Percentiles rank a stretch among this genome's conserved stretches.
phyloP scores from a whole-genome alignment of 306 rosid species.

The Senna tora region DNA sequence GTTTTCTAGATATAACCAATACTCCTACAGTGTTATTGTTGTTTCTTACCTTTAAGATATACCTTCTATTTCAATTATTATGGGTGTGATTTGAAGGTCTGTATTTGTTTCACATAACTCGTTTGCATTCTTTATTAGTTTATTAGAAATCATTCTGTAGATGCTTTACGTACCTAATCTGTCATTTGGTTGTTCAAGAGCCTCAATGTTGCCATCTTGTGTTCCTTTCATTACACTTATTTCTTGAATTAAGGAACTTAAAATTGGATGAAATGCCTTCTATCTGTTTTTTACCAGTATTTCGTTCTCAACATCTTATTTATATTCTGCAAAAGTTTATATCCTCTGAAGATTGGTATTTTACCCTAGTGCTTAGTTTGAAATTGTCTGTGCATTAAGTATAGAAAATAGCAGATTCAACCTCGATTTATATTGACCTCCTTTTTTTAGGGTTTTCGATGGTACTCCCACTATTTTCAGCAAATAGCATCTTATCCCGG shows the following conservation, averaged over 20 bases:
- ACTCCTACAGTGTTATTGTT: neutral
- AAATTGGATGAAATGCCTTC: neutral
- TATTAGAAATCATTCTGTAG: neutral
- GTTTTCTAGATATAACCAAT: neutral
- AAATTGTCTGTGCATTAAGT: too few species aligned
- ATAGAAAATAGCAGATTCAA: constrained; percentile 32
- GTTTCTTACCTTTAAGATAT: neutral
- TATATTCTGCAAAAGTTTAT: neutral
- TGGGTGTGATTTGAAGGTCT: constrained; percentile 15
- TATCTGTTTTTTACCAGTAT: neutral
- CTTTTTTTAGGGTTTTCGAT: constrained; percentile 71
- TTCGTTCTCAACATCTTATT: neutral
- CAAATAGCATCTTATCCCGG: constrained; percentile 72
- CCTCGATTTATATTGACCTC: constrained; percentile 31
- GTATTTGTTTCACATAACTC: constrained; percentile 23
- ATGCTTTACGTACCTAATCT: neutral
- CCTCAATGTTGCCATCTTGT: neutral
- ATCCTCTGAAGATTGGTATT: neutral
- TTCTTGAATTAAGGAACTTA: neutral
- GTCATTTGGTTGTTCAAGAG: constrained; percentile 27
- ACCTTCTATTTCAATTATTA: constrained; percentile 3
- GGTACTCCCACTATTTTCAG: constrained; percentile 81
- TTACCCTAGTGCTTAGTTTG: too few species aligned
- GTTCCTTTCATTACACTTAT: neutral
- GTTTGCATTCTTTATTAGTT: constrained; percentile 25